Conservation (phyloP, 2,329 filamentous ascomycete species). For the Fusarium chaquense region DNA sequence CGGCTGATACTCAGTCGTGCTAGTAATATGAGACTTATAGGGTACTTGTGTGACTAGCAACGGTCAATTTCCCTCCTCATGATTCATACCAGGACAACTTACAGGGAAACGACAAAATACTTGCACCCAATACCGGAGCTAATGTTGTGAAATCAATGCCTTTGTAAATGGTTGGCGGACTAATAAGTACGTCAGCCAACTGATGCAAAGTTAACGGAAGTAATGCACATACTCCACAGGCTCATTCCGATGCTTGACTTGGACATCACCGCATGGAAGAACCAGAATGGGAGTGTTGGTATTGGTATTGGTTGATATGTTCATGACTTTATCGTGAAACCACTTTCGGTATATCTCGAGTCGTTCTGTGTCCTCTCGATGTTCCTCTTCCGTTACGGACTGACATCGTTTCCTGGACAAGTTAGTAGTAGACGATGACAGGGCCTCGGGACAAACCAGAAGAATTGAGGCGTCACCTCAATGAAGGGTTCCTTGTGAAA, state of each 20-base stretch:
- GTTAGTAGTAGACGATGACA: constrained; percentile 1
- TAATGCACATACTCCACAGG: constrained; percentile 42
- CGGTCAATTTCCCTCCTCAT: constrained; percentile 15
- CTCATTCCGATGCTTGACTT: constrained; percentile 47
- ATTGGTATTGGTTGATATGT: constrained; percentile 22
- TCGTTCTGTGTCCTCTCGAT: constrained; percentile 31
- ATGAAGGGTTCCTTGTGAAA: constrained; percentile 46
- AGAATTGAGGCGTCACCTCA: constrained; percentile 47
- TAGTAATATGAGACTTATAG: constrained; percentile 50
- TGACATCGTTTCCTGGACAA: constrained; percentile 39
- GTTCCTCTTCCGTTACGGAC: constrained; percentile 7
- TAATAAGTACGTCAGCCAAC: constrained; percentile 39
- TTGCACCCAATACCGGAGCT: constrained; percentile 48
- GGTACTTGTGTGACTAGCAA: constrained; percentile 48
- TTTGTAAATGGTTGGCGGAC: constrained; percentile 44
- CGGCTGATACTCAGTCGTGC: constrained; percentile 47
- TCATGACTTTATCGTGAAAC: constrained; percentile 50
- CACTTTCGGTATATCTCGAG: constrained; percentile 50
- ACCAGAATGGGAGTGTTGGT: constrained; percentile 46
- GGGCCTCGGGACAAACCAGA: constrained; percentile 46
- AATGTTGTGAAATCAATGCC: constrained; percentile 48
- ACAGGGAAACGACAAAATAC: constrained; percentile 53
- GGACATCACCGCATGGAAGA: constrained; percentile 43
- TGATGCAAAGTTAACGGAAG: not conserved
- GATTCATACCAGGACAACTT: constrained; percentile 32